These are phyloP conservation scores for Sporisorium graminicola DNA, from an alignment of 1,284 basidiomycete genomes.

Conservation along the genomic window DNA sequence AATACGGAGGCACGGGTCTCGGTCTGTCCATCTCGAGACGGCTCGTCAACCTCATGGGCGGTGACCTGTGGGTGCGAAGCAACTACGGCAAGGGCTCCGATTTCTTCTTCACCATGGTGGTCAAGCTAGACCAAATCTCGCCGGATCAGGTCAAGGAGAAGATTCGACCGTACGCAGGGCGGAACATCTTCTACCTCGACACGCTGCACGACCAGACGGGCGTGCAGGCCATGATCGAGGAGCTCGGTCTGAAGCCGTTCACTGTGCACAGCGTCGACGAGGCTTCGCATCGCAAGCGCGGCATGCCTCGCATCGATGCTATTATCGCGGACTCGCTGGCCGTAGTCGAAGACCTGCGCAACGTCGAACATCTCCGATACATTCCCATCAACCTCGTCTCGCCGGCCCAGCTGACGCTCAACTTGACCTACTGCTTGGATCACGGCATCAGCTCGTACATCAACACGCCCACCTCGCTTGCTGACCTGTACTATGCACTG, in stretches of 20 bases:
- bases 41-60: conserved; percentile 95
- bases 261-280: conserved; percentile 83
- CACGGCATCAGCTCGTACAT: conserved; percentile 90
- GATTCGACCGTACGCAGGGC: conserved; percentile 65
- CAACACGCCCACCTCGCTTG: conserved; percentile 87
- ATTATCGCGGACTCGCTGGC: conserved; percentile 91
- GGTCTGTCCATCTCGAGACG: conserved; percentile 82
- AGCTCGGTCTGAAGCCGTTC: conserved; percentile 84
- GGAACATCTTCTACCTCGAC: conserved; percentile 85
- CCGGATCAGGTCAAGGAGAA: conserved; percentile 63
- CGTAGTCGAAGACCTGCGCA: conserved; percentile 88
- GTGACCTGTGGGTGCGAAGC: conserved; percentile 98
- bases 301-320: conserved; percentile 90
- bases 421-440: conserved; percentile 78
- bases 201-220: conserved; percentile 82
- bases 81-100: conserved; percentile 88
- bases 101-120: conserved; percentile 92
- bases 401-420: conserved; percentile 67
- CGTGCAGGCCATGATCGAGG: conserved; percentile 82
- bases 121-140: conserved; percentile 65
- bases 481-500: conserved; percentile 91
- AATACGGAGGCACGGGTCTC: conserved; percentile 97
- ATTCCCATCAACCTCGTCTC: conserved; percentile 96
- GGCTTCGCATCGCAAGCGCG: conserved; percentile 79
- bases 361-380: conserved; percentile 93